Evolutionary conservation across 768 basidiomycete genomes (phyloP).

Genomic region (Boletus rubroflammeus): DNA sequence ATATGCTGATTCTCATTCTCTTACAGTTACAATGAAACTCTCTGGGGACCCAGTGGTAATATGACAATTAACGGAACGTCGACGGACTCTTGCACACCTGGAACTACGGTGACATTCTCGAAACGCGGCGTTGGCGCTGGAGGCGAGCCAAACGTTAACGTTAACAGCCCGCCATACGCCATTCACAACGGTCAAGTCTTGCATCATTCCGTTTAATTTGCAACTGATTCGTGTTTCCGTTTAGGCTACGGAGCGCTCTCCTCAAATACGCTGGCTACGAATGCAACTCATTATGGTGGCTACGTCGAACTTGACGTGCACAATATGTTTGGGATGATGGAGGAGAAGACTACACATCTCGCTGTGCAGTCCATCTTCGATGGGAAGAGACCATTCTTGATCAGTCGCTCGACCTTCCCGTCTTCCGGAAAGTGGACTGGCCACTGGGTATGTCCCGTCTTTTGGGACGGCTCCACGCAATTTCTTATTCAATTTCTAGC

Average conservation of each 20-base stretch:
- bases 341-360: conserved; percentile 60
- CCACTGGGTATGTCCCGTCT: conserved; percentile 50
- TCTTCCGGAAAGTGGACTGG: conserved; percentile 68
- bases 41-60: conserved; percentile 70
- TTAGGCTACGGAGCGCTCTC: conserved; percentile 53
- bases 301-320: conserved; percentile 63
- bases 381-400: conserved; percentile 66
- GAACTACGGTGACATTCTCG: conserved; percentile 16
- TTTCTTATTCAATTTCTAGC: conserved; percentile 32
- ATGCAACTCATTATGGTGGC: conserved; percentile 66
- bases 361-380: conserved; percentile 52
- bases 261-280: conserved; percentile 57
- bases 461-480: background rate
- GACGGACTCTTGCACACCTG: conserved; percentile 42
- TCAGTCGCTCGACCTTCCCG: conserved; percentile 66
- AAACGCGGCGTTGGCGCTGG: conserved; percentile 52
- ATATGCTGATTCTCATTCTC: background rate
- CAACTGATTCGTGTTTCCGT: background rate
- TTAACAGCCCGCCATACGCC: conserved; percentile 61
- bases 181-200: conserved; percentile 61
- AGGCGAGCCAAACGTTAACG: conserved; percentile 42
- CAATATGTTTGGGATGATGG: conserved; percentile 71
- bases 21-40: conserved; percentile 54
- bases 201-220: background rate
- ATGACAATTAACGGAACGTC: conserved; percentile 65